Conservation (phyloP, 192 early-diverging fungal genomes). For the Phycomyces blakesleeanus region DNA sequence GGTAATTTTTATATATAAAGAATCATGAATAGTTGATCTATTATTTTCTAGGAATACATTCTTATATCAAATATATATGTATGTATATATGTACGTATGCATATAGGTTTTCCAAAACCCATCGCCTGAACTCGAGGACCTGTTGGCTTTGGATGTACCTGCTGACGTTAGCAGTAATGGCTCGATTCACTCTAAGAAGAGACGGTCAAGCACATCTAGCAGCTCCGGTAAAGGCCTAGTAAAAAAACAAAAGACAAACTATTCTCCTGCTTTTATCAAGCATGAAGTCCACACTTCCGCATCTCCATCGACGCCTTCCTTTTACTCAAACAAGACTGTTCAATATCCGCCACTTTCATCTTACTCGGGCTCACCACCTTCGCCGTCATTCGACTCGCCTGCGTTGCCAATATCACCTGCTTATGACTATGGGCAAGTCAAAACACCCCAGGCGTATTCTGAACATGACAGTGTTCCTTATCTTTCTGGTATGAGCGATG, state of each 20-base stretch:
- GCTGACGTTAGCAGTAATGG: neutral
- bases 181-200: neutral
- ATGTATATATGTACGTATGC: too few species aligned
- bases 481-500: neutral
- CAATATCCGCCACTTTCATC: neutral
- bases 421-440: neutral
- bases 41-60: neutral
- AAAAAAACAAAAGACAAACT: neutral
- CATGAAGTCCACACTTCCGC: neutral
- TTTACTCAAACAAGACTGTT: neutral
- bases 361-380: neutral
- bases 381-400: conserved; percentile 1
- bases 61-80: too few species aligned
- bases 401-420: neutral
- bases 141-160: conserved; percentile 8
- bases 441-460: conserved; percentile 1
- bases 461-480: conserved; percentile 1
- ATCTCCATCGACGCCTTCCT: neutral
- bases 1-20: conserved; percentile 16
- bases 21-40: neutral
- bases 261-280: neutral
- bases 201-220: neutral
- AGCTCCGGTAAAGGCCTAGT: neutral
- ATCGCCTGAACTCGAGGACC: conserved; percentile 6
- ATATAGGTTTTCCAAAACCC: conserved; percentile 3